phyloP scores from a whole-genome alignment of 1,284 basidiomycete species.

The Puccinia novopanici region DNA sequence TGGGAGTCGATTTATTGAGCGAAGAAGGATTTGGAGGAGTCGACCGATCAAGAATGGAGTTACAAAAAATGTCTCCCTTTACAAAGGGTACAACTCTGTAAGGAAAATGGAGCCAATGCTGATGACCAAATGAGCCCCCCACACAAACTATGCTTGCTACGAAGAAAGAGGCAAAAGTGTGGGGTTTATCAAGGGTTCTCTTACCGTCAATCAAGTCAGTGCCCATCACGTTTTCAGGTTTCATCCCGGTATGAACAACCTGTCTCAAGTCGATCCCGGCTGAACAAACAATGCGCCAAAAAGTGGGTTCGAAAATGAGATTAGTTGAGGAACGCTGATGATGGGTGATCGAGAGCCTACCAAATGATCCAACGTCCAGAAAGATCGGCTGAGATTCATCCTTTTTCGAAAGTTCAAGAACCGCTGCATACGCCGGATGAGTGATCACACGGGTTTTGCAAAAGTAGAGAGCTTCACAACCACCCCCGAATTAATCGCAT shows the following conservation, averaged over 20 bases:
- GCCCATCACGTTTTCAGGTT: constrained; percentile 36
- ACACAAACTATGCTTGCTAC: no score
- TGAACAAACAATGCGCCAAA: constrained; percentile 3
- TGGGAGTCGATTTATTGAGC: not conserved
- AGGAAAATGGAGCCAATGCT: no score
- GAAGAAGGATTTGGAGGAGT: not conserved
- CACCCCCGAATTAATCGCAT: no score
- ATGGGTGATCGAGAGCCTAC: not conserved
- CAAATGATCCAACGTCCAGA: constrained; percentile 46
- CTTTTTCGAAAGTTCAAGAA: constrained; percentile 29
- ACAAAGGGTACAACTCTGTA: constrained; percentile 34
- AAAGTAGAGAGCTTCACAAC: constrained; percentile 40
- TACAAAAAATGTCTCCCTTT: constrained; percentile 38
- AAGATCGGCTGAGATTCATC: constrained; percentile 41
- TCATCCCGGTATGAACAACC: constrained; percentile 30
- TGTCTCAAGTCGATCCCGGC: constrained; percentile 43
- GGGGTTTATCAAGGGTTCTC: not conserved
- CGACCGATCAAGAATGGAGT: constrained; percentile 29
- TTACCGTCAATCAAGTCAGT: constrained; percentile 40
- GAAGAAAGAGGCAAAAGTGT: not conserved
- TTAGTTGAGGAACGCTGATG: not conserved
- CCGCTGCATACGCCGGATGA: constrained; percentile 33
- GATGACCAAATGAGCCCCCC: no score
- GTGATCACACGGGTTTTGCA: constrained; percentile 35
- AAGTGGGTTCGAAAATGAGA: not conserved